These are phyloP conservation scores for Starmera pachycereana DNA, from an alignment of 805 yeast species.

Conservation along the genomic window DNA sequence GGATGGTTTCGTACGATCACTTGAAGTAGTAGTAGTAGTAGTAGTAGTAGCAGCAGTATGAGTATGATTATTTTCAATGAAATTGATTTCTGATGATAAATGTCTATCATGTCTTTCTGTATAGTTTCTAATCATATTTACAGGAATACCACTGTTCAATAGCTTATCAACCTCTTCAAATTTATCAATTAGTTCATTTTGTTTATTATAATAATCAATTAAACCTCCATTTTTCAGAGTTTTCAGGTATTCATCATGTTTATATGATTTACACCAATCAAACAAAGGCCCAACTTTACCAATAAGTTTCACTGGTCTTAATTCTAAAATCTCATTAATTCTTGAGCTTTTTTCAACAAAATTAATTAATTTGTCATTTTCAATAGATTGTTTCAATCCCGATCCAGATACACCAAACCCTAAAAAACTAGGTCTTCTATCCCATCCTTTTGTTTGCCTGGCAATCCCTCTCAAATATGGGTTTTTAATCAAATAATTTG, in stretches of 20 bases:
- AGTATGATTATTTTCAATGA: slow-evolving; percentile 1
- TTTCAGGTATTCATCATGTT: slow-evolving; percentile 16
- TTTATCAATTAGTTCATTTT: slow-evolving; percentile 48
- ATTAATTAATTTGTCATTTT: slow-evolving; percentile 12
- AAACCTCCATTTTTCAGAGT: slow-evolving; percentile 17
- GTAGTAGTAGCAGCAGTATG: neutral
- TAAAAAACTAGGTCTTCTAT: slow-evolving; percentile 11
- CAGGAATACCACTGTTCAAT: slow-evolving; percentile 62
- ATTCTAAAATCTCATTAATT: slow-evolving; percentile 19
- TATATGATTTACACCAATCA: slow-evolving; percentile 28
- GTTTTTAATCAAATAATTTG: neutral
- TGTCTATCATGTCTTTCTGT: slow-evolving; percentile 16
- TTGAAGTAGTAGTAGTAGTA: too few relatives aligned
- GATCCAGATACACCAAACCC: slow-evolving; percentile 12
- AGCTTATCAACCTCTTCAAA: slow-evolving; percentile 52
- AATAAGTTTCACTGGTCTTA: slow-evolving; percentile 38
- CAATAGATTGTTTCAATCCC: slow-evolving; percentile 10
- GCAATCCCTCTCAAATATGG: neutral
- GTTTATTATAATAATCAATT: slow-evolving; percentile 39
- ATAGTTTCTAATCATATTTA: slow-evolving; percentile 52
- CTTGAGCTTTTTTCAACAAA: slow-evolving; percentile 11
- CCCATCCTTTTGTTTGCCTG: neutral
- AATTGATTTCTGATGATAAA: neutral
- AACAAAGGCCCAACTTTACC: slow-evolving; percentile 28
- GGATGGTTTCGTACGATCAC: neutral